A percentile compares a stretch with the other conserved stretches of the same genome.
These are phyloP conservation scores for Aspergillus aculeatinus DNA, from an alignment of 2,329 filamentous ascomycete species.

Conservation along the genomic window DNA sequence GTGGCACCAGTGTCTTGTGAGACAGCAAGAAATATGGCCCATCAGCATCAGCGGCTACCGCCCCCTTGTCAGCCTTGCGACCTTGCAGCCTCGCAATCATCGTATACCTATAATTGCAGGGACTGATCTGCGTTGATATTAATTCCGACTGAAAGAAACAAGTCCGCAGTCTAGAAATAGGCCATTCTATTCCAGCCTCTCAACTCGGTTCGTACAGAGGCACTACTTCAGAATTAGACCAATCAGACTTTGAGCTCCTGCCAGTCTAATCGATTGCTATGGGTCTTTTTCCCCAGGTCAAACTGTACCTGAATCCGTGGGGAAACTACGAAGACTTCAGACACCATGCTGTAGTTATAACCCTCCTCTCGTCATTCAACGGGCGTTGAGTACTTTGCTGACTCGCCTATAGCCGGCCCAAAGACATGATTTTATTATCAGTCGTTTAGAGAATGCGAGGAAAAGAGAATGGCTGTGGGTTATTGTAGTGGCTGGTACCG, in stretches of 20 bases:
- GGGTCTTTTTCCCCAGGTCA: conserved; percentile 5
- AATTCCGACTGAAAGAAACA: too few relatives aligned
- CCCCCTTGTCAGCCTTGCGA: neutral
- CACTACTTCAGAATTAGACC: too few relatives aligned
- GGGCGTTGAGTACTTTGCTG: neutral
- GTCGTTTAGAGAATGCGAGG: conserved; percentile 14
- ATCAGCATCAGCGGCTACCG: too few relatives aligned
- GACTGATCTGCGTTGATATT: neutral
- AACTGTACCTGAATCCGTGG: conserved; percentile 16
- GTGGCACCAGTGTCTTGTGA: neutral
- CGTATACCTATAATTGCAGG: neutral
- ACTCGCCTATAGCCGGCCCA: conserved; percentile 9
- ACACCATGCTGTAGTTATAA: conserved; percentile 10
- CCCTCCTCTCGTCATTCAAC: too few relatives aligned
- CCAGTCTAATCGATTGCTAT: neutral
- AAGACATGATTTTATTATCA: conserved; percentile 15
- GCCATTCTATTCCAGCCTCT: too few relatives aligned
- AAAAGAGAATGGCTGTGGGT: conserved; percentile 17
- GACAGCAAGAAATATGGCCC: neutral
- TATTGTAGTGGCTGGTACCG: conserved; percentile 15
- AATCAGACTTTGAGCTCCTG: neutral
- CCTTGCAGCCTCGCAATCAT: neutral
- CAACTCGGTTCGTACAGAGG: too few relatives aligned
- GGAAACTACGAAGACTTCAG: conserved; percentile 14
- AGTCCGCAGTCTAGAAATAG: too few relatives aligned